Base-by-base conservation (phyloP, 2,329 filamentous ascomycete species). In the Cryphonectria carpinicola region DNA sequence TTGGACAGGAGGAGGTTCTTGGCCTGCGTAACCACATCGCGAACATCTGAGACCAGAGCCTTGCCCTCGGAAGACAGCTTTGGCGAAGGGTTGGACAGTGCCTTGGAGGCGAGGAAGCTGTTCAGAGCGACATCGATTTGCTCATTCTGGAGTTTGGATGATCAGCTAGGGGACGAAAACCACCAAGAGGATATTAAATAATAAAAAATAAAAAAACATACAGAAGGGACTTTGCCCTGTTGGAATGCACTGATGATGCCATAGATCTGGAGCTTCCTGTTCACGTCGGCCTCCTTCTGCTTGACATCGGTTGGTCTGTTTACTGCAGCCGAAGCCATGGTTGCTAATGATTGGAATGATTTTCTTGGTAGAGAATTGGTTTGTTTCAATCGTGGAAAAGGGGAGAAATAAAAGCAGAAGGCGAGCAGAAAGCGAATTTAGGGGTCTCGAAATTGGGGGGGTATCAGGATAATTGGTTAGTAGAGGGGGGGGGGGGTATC, bases 81-180 rank as follows among this genome's bases (percentile, higher is more conserved):
- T 72, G 87, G 84, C 0, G 93, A 92, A 7, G 95, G 94, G 35
- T 83, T 88, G 4, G 88, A 82, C 37, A 98, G 84, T 11, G 89
- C 85, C 79, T 88, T 90, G 75, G 92, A 95, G 46, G 86, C 85
- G 66, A 98, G 86, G 76, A 94, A 92, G 79, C 92, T 96, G 87
- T 97, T 98, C 79, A 99, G 83, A 39, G 96, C 95, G 65, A 98
- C 87, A 84, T 98, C 96, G 80, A 98, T 97, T 84, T 98, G 95
- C 77, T 95, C 93, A 82, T 98, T 98, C 92, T 94, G 77, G 71
- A 68, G 58, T 3, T 3, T 3, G 39, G 66, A 32, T 39, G 62
- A 72, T 72, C 64, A 76, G 74, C 13, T n/a, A 17, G 25, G 14
- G 14, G 14, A 72, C 69, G 32, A 7, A 8, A 11, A 58, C 19